Conservation (phyloP, 2,329 filamentous ascomycete genomes). For the Pseudogymnoascus sp. region DNA sequence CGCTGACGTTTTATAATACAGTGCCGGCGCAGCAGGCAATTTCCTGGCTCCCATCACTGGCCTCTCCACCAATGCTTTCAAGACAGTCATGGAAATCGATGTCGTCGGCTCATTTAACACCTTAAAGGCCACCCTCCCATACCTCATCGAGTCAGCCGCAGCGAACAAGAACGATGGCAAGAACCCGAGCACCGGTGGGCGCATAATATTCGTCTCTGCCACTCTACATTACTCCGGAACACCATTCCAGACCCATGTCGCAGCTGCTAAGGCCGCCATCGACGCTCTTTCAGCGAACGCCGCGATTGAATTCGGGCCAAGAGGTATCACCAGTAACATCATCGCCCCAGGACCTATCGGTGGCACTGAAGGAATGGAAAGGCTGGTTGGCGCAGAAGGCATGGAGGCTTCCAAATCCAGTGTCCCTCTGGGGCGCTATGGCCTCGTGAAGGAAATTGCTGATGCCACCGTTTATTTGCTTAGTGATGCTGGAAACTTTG, state of each 20-base stretch:
- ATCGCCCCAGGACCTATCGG: conserved; percentile 82
- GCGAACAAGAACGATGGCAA: conserved; percentile 52
- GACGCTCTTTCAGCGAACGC: conserved; percentile 76
- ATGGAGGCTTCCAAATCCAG: conserved; percentile 25
- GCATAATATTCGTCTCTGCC: conserved; percentile 84
- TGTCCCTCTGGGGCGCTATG: conserved; percentile 70
- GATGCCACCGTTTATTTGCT: conserved; percentile 90
- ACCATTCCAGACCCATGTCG: conserved; percentile 82
- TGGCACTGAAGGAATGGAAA: conserved; percentile 73
- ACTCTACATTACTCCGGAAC: conserved; percentile 86
- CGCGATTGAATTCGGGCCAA: conserved; percentile 82
- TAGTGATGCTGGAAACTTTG: conserved; percentile 75
- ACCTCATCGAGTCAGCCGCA: conserved; percentile 68
- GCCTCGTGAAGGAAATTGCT: conserved; percentile 78
- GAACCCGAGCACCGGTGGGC: conserved; percentile 57
- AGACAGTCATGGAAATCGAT: conserved; percentile 92
- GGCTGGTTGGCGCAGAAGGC: conserved; percentile 35
- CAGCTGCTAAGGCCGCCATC: conserved; percentile 83
- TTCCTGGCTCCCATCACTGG: conserved; percentile 81
- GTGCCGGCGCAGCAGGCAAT: conserved; percentile 90
- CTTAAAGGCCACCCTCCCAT: conserved; percentile 80
- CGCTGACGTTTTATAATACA: conserved; percentile 30
- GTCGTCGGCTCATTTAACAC: conserved; percentile 92
- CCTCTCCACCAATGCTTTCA: conserved; percentile 84
- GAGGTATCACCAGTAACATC: conserved; percentile 79